Base-by-base conservation (phyloP, 768 basidiomycete genomes). In the Arthromyces matolae region DNA sequence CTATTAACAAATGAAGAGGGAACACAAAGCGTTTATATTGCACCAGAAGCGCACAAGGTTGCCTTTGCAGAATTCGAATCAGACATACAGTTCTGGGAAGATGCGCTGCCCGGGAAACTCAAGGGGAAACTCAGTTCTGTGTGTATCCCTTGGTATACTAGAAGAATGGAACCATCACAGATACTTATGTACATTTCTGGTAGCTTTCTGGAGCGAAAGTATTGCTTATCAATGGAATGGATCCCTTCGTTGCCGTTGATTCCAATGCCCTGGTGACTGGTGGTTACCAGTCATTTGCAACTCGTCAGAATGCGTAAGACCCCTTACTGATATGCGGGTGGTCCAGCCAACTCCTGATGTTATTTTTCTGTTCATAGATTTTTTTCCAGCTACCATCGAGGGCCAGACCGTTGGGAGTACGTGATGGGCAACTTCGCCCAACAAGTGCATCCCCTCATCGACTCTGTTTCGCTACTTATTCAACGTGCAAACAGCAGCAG, bases 381-480 rank as follows among this genome's bases (percentile, higher is more conserved):
- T 59, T 79, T 77, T 53, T 65, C 76, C 13, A 76, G 71, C 47
- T 77, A 75, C 47, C 60, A 60, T 37, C 66, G 68, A 13, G 66
- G 68, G 27, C 51, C 65, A 22, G 54, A 55, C 28, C 63, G 70
- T 20, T 74, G 73, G 72, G 58, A 64, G 25, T 76, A 75, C 46
- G 56, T 61, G 42, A 68, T 79, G 70, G 76, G 75, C 16, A 77
- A 80, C 50, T 83, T 83, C 60, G 81, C 79, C 1, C 72, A 75
- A 47, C 70, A 75, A 50, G 65, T 70, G 6, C 77, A 78, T 29
- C 81, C 82, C 20, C 62, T 80, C 7, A 59, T 58, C 20, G 80
- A 83, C 54, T 67, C 62, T 6, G 79, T 76, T n/a, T 68, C 67
- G 8, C 64, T 83, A 44, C 75, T 71, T 1, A 64, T 83, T 24